Evolutionary conservation across 148 eudicot species (phyloP).

Genomic region (Rhododendron vialii): DNA sequence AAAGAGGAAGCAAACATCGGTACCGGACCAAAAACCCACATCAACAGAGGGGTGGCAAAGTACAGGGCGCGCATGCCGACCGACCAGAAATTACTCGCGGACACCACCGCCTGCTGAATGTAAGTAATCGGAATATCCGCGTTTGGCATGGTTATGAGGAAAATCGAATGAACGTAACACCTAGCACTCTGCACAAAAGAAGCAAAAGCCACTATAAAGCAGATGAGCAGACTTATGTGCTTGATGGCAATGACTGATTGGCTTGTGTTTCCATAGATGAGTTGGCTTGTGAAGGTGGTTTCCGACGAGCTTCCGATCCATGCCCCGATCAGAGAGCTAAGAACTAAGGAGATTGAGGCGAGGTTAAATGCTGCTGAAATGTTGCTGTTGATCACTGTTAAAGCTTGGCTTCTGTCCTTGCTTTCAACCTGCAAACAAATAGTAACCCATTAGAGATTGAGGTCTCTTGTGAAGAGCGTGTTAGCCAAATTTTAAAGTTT

Average conservation of each 20-base stretch:
- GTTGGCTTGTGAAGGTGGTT: slow-evolving; percentile 20
- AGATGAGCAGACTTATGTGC: slow-evolving; percentile 38
- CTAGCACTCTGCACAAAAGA: slow-evolving; percentile 50
- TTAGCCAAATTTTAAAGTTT: not conserved
- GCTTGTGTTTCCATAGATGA: slow-evolving; percentile 57
- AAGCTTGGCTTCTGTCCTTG: slow-evolving; percentile 37
- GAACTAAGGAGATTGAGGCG: slow-evolving; percentile 45
- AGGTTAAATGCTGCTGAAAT: slow-evolving; percentile 47
- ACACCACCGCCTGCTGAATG: slow-evolving; percentile 37
- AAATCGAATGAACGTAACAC: slow-evolving; percentile 44
- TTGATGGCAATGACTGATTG: slow-evolving; percentile 48
- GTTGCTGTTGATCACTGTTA: slow-evolving; percentile 42
- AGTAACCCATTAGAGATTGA: not conserved
- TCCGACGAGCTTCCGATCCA: slow-evolving; percentile 48
- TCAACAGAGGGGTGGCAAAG: slow-evolving; percentile 46
- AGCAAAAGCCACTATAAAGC: slow-evolving; percentile 56
- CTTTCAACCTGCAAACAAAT: slow-evolving; percentile 37
- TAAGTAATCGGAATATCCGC: slow-evolving; percentile 28
- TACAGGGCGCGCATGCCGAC: slow-evolving; percentile 47
- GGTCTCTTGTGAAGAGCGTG: not conserved
- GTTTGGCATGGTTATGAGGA: slow-evolving; percentile 64
- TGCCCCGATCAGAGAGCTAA: slow-evolving; percentile 65
- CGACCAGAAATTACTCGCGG: slow-evolving; percentile 37
- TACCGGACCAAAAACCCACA: slow-evolving; percentile 82
- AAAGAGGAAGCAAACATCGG: slow-evolving; percentile 62